phyloP scores from a whole-genome alignment of 2,329 filamentous ascomycete genomes.

The Bipolaris oryzae region DNA sequence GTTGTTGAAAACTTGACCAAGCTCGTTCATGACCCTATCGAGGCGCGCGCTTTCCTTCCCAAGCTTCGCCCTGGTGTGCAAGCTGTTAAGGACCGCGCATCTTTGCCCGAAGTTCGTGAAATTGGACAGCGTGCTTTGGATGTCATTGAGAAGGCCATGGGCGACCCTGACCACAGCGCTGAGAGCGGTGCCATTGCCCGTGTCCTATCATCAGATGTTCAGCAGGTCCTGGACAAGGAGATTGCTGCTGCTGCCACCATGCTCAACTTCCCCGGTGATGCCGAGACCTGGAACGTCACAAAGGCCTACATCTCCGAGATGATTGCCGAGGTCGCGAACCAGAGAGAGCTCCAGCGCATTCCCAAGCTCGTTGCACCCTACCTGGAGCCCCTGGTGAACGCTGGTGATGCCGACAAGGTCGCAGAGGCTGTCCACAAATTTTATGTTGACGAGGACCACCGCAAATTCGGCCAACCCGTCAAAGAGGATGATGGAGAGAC shows the following conservation, averaged over 20 bases:
- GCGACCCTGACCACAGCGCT: slow-evolving; percentile 60
- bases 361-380: slow-evolving; percentile 73
- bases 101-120: slow-evolving; percentile 92
- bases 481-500: slow-evolving; percentile 90
- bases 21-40: slow-evolving; percentile 92
- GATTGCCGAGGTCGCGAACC: slow-evolving; percentile 86
- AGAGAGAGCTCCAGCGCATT: slow-evolving; percentile 78
- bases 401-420: slow-evolving; percentile 67
- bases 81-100: slow-evolving; percentile 82
- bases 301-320: slow-evolving; percentile 80
- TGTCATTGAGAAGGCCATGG: slow-evolving; percentile 95
- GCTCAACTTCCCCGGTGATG: slow-evolving; percentile 65
- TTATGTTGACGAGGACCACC: slow-evolving; percentile 83
- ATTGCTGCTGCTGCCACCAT: slow-evolving; percentile 73
- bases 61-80: slow-evolving; percentile 95
- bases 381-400: slow-evolving; percentile 70
- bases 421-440: slow-evolving; percentile 75
- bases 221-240: slow-evolving; percentile 74
- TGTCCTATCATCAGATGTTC: slow-evolving; percentile 73
- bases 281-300: slow-evolving; percentile 66
- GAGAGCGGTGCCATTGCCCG: slow-evolving; percentile 65
- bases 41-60: slow-evolving; percentile 92
- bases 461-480: slow-evolving; percentile 81
- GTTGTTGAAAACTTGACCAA: slow-evolving; percentile 98
- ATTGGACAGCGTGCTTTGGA: slow-evolving; percentile 80